These are phyloP conservation scores for Rhodamnia rubescens DNA, from an alignment of 345 rosid species.

Conservation along the genomic window DNA sequence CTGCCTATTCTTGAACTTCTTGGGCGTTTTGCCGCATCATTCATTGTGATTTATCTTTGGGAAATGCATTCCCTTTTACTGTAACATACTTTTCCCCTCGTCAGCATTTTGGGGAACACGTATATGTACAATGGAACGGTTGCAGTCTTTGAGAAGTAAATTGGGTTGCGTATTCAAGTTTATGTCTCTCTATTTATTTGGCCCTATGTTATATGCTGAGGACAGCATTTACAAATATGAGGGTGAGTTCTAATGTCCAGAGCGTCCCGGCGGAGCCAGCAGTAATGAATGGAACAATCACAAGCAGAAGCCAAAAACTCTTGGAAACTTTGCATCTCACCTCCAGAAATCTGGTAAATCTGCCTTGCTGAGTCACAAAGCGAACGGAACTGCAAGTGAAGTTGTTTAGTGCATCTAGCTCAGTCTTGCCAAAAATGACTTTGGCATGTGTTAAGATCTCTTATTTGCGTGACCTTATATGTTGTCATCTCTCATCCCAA, in stretches of 20 bases:
- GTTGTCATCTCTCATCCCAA: neutral
- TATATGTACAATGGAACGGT: neutral
- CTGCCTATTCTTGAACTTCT: slow-evolving; percentile 20
- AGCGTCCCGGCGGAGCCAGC: neutral
- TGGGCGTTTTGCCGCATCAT: neutral
- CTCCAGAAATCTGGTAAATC: neutral
- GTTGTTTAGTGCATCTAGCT: neutral
- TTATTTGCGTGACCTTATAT: neutral
- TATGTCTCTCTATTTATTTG: neutral
- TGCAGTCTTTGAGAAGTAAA: neutral
- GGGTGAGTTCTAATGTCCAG: neutral
- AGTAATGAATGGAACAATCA: neutral
- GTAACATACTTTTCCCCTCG: neutral
- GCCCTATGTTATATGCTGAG: neutral
- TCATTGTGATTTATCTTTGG: neutral
- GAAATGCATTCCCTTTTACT: neutral
- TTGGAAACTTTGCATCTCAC: neutral
- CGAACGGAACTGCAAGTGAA: neutral
- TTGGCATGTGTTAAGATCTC: neutral
- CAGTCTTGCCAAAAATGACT: neutral
- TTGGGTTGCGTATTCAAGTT: neutral
- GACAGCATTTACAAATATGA: neutral
- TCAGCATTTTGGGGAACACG: neutral
- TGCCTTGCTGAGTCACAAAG: neutral
- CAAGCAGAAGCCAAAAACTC: neutral